A percentile compares a stretch with the other conserved stretches of the same genome.
phyloP scores from a whole-genome alignment of 2,329 filamentous ascomycete species.

The Penicillium aurantiogriseum region DNA sequence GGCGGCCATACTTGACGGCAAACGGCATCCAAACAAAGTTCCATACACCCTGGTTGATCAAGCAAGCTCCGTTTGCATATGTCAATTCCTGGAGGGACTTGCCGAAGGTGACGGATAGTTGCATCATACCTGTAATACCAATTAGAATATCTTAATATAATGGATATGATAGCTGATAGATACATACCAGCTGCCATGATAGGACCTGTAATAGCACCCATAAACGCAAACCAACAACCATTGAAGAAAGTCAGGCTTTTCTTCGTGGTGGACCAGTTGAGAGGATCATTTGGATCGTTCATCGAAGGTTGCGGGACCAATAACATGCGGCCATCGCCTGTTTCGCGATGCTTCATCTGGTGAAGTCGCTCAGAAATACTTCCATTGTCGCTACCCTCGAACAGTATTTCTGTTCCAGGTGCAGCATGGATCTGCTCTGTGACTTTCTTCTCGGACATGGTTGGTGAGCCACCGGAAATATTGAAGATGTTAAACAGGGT shows the following conservation, averaged over 20 bases:
- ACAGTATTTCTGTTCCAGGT: slow-evolving; percentile 15
- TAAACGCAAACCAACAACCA: slow-evolving; percentile 20
- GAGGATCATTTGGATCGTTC: slow-evolving; percentile 17
- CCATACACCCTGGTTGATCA: slow-evolving; percentile 20
- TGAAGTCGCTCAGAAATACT: slow-evolving; percentile 9
- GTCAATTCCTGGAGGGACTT: slow-evolving; percentile 10
- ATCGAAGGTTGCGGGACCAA: slow-evolving; percentile 16
- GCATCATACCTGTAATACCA: slow-evolving; percentile 13
- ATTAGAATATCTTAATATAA: not conserved
- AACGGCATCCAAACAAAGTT: slow-evolving; percentile 23
- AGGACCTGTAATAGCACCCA: slow-evolving; percentile 19
- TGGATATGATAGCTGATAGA: not conserved
- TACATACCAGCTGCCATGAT: slow-evolving; percentile 26
- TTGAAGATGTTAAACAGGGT: not conserved
- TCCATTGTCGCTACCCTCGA: slow-evolving; percentile 3
- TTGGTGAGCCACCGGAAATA: not conserved
- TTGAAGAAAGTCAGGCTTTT: slow-evolving; percentile 16
- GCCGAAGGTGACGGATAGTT: slow-evolving; percentile 11
- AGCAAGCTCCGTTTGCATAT: slow-evolving; percentile 17
- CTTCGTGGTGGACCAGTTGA: slow-evolving; percentile 15
- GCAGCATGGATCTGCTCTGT: not conserved
- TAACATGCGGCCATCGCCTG: slow-evolving; percentile 13
- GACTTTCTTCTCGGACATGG: not conserved
- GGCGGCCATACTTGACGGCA: slow-evolving; percentile 23
- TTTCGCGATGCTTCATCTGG: slow-evolving; percentile 24